These are phyloP conservation scores for Aspergillaceae sp. DNA, from an alignment of 2,329 filamentous ascomycete species.

Conservation along the genomic window DNA sequence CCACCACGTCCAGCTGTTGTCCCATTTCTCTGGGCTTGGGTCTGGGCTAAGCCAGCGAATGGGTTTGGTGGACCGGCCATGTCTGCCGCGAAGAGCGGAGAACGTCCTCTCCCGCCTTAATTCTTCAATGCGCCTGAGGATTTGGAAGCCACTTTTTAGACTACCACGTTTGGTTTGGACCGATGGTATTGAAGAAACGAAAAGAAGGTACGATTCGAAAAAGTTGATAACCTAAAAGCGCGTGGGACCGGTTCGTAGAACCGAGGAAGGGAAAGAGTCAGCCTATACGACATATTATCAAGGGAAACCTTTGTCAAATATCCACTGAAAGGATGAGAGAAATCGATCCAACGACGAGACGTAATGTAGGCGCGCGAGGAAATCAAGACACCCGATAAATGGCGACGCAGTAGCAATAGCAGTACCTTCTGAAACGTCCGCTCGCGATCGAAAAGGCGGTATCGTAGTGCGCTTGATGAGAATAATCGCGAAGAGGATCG, in stretches of 20 bases:
- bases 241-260: conserved; percentile 10
- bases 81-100: conserved; percentile 17
- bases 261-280: conserved; percentile 13
- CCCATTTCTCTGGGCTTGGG: conserved; percentile 15
- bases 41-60: conserved; percentile 14
- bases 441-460: too few relatives aligned
- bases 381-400: too few relatives aligned
- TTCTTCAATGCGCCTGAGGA: conserved; percentile 2
- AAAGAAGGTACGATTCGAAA: background rate
- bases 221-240: conserved; percentile 1
- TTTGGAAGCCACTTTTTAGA: background rate
- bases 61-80: conserved; percentile 25
- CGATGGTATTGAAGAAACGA: background rate
- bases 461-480: too few relatives aligned
- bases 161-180: background rate
- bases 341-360: background rate
- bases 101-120: conserved; percentile 10
- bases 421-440: too few relatives aligned
- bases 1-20: conserved; percentile 16
- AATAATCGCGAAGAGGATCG: too few relatives aligned
- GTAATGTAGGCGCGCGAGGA: too few relatives aligned
- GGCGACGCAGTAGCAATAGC: too few relatives aligned
- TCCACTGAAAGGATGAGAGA: background rate
- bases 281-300: conserved; percentile 3
- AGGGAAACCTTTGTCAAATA: too few relatives aligned